Conservation (phyloP, 2,329 filamentous ascomycete genomes). For the Erysiphe neolycopersici region DNA sequence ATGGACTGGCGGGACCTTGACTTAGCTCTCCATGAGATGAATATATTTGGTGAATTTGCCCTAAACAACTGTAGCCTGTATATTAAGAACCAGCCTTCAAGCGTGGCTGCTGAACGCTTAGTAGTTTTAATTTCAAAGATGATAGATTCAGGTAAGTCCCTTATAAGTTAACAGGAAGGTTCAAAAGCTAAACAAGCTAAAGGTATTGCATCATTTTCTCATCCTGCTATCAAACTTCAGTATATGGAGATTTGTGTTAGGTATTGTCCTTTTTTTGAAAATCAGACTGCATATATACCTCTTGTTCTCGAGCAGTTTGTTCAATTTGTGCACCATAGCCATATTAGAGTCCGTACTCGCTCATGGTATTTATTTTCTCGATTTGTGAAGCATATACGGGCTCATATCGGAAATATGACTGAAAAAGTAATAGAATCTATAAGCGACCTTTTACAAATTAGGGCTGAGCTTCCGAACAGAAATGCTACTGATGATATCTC, state of each 20-base stretch:
- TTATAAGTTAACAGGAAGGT: not conserved
- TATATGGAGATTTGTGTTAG: constrained; percentile 98
- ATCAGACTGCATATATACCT: constrained; percentile 54
- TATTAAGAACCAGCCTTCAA: constrained; percentile 57
- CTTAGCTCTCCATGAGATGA: constrained; percentile 84
- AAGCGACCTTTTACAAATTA: constrained; percentile 65
- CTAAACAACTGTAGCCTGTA: constrained; percentile 69
- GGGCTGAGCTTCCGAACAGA: constrained; percentile 60
- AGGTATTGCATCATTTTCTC: constrained; percentile 66
- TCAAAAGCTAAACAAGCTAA: constrained; percentile 8
- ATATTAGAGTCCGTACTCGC: constrained; percentile 63
- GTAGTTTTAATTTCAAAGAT: constrained; percentile 87
- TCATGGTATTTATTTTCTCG: constrained; percentile 96
- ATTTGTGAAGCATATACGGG: constrained; percentile 65
- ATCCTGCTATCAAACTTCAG: constrained; percentile 77
- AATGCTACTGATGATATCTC: constrained; percentile 76
- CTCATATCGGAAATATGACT: constrained; percentile 66
- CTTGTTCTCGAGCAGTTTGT: constrained; percentile 81
- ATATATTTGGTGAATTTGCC: constrained; percentile 81
- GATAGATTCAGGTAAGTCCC: constrained; percentile 55
- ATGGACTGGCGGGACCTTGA: constrained; percentile 92
- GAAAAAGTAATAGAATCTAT: constrained; percentile 81
- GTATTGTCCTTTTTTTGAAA: constrained; percentile 80
- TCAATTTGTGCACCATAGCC: constrained; percentile 62
- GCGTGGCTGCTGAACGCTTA: constrained; percentile 52